These are phyloP conservation scores for Fusarium tuaranense DNA, from an alignment of 2,329 filamentous ascomycete species.

Conservation along the genomic window DNA sequence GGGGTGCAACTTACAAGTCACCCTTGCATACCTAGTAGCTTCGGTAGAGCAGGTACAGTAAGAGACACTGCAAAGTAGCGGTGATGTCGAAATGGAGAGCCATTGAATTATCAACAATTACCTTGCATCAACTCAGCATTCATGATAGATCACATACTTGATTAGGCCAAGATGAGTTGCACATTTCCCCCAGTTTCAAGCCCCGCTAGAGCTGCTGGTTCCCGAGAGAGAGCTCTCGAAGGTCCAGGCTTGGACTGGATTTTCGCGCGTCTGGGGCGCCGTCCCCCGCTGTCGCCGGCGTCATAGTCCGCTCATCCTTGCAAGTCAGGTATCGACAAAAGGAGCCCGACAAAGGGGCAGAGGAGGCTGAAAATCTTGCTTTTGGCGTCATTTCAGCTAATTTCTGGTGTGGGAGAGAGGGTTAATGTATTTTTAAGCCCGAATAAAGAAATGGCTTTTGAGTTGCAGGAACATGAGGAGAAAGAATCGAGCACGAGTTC, in stretches of 20 bases:
- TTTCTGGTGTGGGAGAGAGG: background rate
- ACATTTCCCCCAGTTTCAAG: background rate
- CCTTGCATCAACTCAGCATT: background rate
- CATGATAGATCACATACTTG: background rate
- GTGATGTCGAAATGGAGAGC: background rate
- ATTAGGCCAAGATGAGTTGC: background rate
- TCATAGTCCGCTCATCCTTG: conserved; percentile 39
- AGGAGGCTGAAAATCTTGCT: conserved; percentile 1
- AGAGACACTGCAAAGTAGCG: background rate
- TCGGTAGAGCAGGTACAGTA: background rate
- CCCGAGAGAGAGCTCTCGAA: conserved; percentile 10
- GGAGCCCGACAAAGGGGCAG: conserved; percentile 25
- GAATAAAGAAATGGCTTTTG: background rate
- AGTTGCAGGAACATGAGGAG: background rate
- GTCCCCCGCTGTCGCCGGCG: conserved; percentile 35
- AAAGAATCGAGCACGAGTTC: background rate
- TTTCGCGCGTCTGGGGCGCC: conserved; percentile 29
- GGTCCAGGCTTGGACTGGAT: conserved; percentile 15
- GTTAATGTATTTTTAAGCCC: background rate
- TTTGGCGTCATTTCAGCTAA: background rate
- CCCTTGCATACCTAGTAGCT: background rate
- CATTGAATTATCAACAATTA: background rate
- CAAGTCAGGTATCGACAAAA: conserved; percentile 41
- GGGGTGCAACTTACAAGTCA: conserved; percentile 20
- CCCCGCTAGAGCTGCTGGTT: conserved; percentile 15